Conservation (phyloP, 2,329 filamentous ascomycete genomes). For the Ceratocystis ficicola region DNA sequence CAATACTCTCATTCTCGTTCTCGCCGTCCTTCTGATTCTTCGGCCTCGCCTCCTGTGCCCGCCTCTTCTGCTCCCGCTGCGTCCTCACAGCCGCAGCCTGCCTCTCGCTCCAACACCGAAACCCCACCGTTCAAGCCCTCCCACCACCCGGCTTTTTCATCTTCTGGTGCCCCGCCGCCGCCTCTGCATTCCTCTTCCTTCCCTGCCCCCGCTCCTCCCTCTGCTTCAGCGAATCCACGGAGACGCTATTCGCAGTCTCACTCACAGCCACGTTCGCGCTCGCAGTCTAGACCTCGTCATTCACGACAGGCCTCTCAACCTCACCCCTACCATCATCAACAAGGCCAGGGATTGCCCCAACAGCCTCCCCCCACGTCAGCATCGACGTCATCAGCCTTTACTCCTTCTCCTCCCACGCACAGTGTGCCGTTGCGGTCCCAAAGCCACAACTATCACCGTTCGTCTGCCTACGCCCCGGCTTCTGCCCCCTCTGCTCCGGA, state of each 20-base stretch:
- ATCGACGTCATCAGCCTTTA: conserved; percentile 12
- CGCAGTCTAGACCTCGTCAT: conserved; percentile 16
- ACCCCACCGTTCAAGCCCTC: conserved; percentile 1
- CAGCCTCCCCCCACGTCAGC: not conserved
- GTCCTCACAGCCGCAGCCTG: not conserved
- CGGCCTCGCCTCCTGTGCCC: not conserved
- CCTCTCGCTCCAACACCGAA: too few species aligned
- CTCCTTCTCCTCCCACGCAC: conserved; percentile 21
- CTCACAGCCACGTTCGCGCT: not conserved
- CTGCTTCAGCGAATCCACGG: conserved; percentile 13
- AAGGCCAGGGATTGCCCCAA: not conserved
- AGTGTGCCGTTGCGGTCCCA: conserved; percentile 20
- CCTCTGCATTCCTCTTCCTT: conserved; percentile 6
- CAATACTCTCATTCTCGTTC: not conserved
- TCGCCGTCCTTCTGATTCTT: not conserved
- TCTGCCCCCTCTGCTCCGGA: not conserved
- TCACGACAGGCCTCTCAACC: conserved; percentile 20
- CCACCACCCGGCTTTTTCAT: not conserved
- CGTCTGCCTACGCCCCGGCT: conserved; percentile 11
- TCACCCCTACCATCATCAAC: conserved; percentile 12
- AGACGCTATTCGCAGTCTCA: conserved; percentile 15
- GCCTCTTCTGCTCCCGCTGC: not conserved
- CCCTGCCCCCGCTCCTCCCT: conserved; percentile 5
- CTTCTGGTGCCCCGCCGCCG: conserved; percentile 12
- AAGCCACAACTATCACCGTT: conserved; percentile 21